phyloP scores from a whole-genome alignment of 2,329 filamentous ascomycete genomes.

The Cryphonectria nitschkei region DNA sequence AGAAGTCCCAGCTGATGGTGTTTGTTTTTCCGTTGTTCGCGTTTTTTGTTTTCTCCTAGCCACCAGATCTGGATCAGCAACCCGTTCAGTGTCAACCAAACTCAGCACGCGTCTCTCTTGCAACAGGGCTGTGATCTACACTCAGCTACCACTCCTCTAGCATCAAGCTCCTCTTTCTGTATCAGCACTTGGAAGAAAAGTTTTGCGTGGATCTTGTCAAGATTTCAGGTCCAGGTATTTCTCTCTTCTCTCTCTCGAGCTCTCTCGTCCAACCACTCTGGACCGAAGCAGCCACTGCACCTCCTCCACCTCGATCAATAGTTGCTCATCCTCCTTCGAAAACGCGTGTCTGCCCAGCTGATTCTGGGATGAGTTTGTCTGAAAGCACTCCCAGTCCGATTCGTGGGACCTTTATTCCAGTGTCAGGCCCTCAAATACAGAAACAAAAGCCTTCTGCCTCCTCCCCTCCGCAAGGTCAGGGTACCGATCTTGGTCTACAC shows the following conservation, averaged over 20 bases:
- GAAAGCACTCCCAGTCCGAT: conserved; percentile 36
- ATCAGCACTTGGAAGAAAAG: not conserved
- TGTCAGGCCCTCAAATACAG: conserved; percentile 37
- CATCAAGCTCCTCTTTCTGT: not conserved
- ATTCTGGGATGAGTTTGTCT: conserved; percentile 25
- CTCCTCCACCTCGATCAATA: not conserved
- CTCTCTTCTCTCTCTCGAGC: not conserved
- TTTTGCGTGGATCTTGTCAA: not conserved
- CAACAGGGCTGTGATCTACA: not conserved
- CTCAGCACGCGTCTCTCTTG: not conserved
- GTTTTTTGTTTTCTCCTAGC: not conserved
- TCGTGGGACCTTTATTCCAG: conserved; percentile 44
- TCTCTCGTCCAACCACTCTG: not conserved
- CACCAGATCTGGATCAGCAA: not conserved
- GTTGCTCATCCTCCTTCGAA: not conserved
- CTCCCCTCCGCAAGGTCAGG: conserved; percentile 42
- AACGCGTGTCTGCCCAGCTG: not conserved
- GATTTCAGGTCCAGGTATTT: not conserved
- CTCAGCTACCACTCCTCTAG: not conserved
- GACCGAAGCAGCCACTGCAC: not conserved
- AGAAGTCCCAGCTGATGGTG: not conserved
- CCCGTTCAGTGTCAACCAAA: not conserved
- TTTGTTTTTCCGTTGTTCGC: not conserved
- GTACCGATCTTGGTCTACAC: conserved; percentile 45
- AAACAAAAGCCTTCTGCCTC: conserved; percentile 35